Evolutionary conservation across 1,139 yeast genomes (phyloP), one percentile per base, ranked within the genome.

Genomic region (Pichia sp.): DNA sequence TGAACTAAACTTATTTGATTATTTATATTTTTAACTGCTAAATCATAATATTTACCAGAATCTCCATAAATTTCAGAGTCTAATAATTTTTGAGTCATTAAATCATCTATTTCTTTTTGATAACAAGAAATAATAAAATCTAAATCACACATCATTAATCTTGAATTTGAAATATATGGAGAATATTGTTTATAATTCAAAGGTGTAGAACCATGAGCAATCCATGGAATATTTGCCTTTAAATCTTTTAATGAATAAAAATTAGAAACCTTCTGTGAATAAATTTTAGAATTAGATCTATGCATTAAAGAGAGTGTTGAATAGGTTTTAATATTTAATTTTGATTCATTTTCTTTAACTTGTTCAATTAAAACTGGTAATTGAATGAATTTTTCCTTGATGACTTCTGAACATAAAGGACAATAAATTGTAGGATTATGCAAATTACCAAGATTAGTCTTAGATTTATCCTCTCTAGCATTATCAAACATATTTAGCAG

Each of bases 361-460:
- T 67, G 66, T 45, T 50, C 52, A 24, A 82, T 70, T 49, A 83
- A 65, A 3, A 87, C 97, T 0, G 97, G 94, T 47, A 80, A 74
- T 9, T 82, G 68, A 42, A 79, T 80, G 34, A 57, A 62, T 8
- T 67, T 64, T 32, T 76, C 73, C 37, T 80, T 71, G 16, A 92
- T 78, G 29, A 76, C 67, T 40, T 81, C 80, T 6, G 80, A 74
- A 62, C 99, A 94, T 25, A 94, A 67, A 0, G 99, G 98, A 60
- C 99, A 94, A 45, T 46, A 44, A 16, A 53, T 50, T 10, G 44
- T 37, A 6, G 50, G 45, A 26, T 48, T 47, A 27, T 48, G 51
- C 12, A 28, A 32, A 28, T 46, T 47, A 29, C 49, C 51, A 2
- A 50, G 37, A 11, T 39, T 34, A 3, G 45, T 43, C 39, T 43